Conservation (phyloP, 2,329 filamentous ascomycete species). For the Trichothecium sympodiale region DNA sequence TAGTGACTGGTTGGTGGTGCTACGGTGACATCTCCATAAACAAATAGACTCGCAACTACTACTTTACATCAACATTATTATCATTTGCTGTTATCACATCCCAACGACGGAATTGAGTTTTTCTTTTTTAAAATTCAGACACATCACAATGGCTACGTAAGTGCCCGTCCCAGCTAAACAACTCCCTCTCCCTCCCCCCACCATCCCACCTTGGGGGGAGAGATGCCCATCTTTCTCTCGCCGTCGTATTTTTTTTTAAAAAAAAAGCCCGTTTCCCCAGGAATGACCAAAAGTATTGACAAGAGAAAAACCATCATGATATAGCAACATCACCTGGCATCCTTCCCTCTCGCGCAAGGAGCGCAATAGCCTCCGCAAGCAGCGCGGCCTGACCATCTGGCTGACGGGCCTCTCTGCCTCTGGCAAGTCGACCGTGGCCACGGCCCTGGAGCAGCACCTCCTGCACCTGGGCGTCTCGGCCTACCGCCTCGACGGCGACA, state of each 20-base stretch:
- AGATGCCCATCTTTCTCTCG: not conserved
- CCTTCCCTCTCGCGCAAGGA: constrained; percentile 67
- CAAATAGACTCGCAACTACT: no score
- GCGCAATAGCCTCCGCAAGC: constrained; percentile 64
- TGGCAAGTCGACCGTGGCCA: constrained; percentile 94
- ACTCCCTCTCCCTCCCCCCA: not conserved
- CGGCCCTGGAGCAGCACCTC: constrained; percentile 92
- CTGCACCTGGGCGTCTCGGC: constrained; percentile 72
- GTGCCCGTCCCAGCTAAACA: no score
- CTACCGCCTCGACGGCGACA: constrained; percentile 96
- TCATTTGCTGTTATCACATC: no score
- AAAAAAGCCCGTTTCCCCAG: no score
- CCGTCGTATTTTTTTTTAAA: constrained; percentile 9
- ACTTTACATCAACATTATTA: no score
- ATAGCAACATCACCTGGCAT: constrained; percentile 87
- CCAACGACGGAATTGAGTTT: no score
- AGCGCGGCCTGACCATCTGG: constrained; percentile 92
- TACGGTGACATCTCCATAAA: no score
- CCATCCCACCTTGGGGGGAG: not conserved
- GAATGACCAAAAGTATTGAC: not conserved
- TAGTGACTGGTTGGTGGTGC: no score
- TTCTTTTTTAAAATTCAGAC: not conserved
- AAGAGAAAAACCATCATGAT: constrained; percentile 4
- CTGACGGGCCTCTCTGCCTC: constrained; percentile 93
- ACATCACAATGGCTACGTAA: constrained; percentile 21